Percentiles rank a stretch among this genome's conserved stretches.
These are phyloP conservation scores for Mucor indicus DNA, from an alignment of 371 early-diverging fungal species.

Conservation along the genomic window DNA sequence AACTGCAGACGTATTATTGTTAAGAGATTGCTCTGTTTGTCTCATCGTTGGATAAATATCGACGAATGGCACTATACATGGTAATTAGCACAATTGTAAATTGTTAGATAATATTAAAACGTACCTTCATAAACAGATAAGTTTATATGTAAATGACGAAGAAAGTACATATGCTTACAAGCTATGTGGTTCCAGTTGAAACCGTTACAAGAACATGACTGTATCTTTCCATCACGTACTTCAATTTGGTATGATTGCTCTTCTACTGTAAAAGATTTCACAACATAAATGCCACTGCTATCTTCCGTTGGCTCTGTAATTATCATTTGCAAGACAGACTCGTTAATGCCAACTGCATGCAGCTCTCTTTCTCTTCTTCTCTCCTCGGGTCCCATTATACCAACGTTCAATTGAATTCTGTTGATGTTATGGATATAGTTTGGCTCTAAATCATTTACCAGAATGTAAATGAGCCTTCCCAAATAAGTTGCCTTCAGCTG, in stretches of 20 bases:
- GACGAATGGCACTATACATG: too few relatives aligned
- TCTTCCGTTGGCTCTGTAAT: too few relatives aligned
- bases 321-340: not conserved
- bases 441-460: not conserved
- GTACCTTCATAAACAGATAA: too few relatives aligned
- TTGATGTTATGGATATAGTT: not conserved
- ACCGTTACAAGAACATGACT: not conserved
- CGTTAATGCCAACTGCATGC: not conserved
- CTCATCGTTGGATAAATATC: too few relatives aligned
- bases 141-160: not conserved
- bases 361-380: not conserved
- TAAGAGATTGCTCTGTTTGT: too few relatives aligned
- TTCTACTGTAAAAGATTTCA: too few relatives aligned
- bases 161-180: slow-evolving; percentile 3
- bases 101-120: too few relatives aligned
- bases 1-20: too few relatives aligned
- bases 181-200: not conserved
- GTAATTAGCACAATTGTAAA: too few relatives aligned
- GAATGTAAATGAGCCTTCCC: not conserved
- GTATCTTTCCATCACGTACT: not conserved
- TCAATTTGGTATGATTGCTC: too few relatives aligned
- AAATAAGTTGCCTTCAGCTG: slow-evolving; percentile 10
- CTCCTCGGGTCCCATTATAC: not conserved
- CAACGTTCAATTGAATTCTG: not conserved
- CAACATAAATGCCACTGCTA: too few relatives aligned